A percentile compares a stretch with the other conserved stretches of the same genome.
phyloP scores from a whole-genome alignment of 345 rosid genomes.

The Bruguiera sexangula region DNA sequence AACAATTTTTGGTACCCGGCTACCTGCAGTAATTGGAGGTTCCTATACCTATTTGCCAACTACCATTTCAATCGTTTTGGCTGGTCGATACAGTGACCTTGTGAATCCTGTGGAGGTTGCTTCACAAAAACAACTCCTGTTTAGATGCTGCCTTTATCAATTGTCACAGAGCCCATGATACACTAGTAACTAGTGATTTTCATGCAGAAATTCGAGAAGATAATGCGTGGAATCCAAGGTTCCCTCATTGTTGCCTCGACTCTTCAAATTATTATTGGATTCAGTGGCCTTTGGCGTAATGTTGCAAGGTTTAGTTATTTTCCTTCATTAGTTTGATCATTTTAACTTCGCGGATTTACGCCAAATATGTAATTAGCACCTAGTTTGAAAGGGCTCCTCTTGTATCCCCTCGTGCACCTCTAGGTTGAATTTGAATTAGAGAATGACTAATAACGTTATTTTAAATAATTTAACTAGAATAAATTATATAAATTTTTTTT shows the following conservation, averaged over 20 bases:
- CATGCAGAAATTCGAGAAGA: slow-evolving; percentile 76
- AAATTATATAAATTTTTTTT: too few relatives aligned
- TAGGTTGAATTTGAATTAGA: neutral
- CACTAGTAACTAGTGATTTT: slow-evolving; percentile 11
- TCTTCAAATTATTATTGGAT: slow-evolving; percentile 83
- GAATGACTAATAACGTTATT: neutral
- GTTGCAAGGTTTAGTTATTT: slow-evolving; percentile 59
- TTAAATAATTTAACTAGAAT: too few relatives aligned
- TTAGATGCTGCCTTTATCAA: neutral
- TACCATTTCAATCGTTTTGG: slow-evolving; percentile 78
- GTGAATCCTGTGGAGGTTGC: slow-evolving; percentile 81
- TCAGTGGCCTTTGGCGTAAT: slow-evolving; percentile 98
- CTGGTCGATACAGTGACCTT: slow-evolving; percentile 74
- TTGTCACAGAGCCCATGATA: neutral
- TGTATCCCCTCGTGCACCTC: neutral
- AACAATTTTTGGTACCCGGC: slow-evolving; percentile 80
- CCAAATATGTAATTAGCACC: neutral
- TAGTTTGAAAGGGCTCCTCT: neutral
- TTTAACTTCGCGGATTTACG: neutral
- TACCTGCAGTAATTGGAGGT: slow-evolving; percentile 92
- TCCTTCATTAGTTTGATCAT: neutral
- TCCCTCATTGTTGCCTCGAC: slow-evolving; percentile 89
- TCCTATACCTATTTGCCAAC: slow-evolving; percentile 81
- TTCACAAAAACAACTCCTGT: slow-evolving; percentile 3
- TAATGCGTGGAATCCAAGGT: slow-evolving; percentile 89